A percentile compares a stretch with the other conserved stretches of the same genome.
Evolutionary conservation across 164 flowering plant species (phyloP).

Genomic region (Platanus orientalis): DNA sequence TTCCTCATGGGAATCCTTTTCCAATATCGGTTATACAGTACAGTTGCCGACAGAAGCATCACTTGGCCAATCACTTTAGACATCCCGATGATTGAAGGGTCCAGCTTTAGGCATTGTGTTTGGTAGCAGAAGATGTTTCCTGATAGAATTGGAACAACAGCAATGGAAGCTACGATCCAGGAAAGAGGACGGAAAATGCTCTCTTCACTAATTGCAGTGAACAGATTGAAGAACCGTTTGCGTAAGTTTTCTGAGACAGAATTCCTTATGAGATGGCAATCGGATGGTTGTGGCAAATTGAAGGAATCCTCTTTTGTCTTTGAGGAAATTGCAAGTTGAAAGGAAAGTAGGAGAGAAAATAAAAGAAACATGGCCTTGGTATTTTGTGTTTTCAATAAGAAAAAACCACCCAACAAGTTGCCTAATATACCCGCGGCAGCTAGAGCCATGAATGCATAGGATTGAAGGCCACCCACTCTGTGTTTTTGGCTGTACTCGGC

Average conservation of each 20-base stretch:
- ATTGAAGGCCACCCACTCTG: conserved; percentile 60
- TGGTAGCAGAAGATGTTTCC: conserved; percentile 89
- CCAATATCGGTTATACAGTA: conserved; percentile 56
- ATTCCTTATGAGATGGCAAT: conserved; percentile 11
- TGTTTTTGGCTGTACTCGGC: conserved; percentile 70
- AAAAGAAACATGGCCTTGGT: conserved; percentile 54
- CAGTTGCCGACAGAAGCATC: conserved; percentile 50
- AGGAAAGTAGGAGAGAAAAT: conserved; percentile 46
- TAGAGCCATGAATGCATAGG: conserved; percentile 76
- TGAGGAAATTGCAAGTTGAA: conserved; percentile 56
- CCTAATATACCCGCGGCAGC: conserved; percentile 81
- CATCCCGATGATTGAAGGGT: conserved; percentile 73
- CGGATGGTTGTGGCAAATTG: conserved; percentile 31
- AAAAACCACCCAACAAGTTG: conserved; percentile 66
- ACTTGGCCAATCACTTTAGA: conserved; percentile 73
- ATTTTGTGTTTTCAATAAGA: conserved; percentile 38
- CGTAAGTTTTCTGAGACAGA: conserved; percentile 37
- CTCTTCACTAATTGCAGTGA: conserved; percentile 40
- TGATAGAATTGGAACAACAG: conserved; percentile 65
- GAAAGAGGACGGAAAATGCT: conserved; percentile 48
- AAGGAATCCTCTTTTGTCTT: conserved; percentile 56
- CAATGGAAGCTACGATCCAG: conserved; percentile 75
- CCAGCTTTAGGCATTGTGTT: conserved; percentile 61
- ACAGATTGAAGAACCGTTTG: conserved; percentile 45
- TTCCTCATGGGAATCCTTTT: conserved; percentile 59